phyloP scores from a whole-genome alignment of 2,329 filamentous ascomycete genomes.

The Nothomitra cinnamomea region DNA sequence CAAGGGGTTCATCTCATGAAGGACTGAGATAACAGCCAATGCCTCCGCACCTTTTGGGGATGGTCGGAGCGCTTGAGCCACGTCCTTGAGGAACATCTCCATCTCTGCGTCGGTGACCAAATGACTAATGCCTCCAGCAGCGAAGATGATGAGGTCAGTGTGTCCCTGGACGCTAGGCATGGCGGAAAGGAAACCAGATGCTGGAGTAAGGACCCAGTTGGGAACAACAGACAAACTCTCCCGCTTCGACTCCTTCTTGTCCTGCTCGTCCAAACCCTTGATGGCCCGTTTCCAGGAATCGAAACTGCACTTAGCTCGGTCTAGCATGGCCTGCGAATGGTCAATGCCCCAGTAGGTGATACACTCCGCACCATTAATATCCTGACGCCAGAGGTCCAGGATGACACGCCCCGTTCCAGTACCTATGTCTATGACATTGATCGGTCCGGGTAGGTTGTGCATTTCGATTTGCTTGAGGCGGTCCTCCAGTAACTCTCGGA shows the following conservation, averaged over 20 bases:
- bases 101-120: not conserved
- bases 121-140: not conserved
- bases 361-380: not conserved
- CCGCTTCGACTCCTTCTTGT: not conserved
- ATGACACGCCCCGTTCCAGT: not conserved
- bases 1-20: not conserved
- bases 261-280: not conserved
- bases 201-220: not conserved
- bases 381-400: not conserved
- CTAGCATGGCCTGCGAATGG: not conserved
- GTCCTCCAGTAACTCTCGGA: not conserved
- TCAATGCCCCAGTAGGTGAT: slow-evolving; percentile 1
- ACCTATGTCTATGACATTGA: not conserved
- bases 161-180: not conserved
- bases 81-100: not conserved
- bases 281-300: not conserved
- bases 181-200: not conserved
- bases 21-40: not conserved
- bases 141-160: slow-evolving; percentile 1
- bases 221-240: not conserved
- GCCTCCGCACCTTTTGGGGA: not conserved
- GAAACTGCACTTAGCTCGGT: not conserved
- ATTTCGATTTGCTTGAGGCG: too few species aligned
- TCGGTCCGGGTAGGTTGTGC: not conserved
- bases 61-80: not conserved